Base-by-base conservation (phyloP, 1,139 yeast species). In the Debaryomycetaceae sp. region DNA sequence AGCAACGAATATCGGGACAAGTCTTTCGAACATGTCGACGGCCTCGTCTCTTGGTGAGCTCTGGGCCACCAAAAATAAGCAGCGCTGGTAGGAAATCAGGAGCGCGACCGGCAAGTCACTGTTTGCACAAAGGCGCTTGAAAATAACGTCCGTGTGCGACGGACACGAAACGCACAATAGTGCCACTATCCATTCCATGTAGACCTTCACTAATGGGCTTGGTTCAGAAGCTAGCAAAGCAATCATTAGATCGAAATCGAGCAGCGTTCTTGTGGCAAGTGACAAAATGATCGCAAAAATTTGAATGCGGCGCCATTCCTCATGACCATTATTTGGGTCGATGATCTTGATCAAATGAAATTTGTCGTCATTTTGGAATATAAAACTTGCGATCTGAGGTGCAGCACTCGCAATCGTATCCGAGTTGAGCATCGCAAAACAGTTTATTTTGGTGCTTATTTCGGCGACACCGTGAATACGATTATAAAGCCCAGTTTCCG, bases 191-290 rank as follows among this genome's bases (percentile, higher is more conserved):
- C 96, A 86, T 44, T 86, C 96, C 31, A 80, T 53, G 42, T 78
- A 81, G 3, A 70, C 55, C 34, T 95, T 68, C 2, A 73, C 82
- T 33, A 77, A 57, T 1, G 95, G 95, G 37, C 92, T 79, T 10
- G 85, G 73, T 37, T 85, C 95, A 3, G 43, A 47, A 6, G 47
- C 60, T 8, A 62, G 41, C 22, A 58, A 35, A 1, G 35, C 32
- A 18, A 55, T 40, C 27, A 58, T 51, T 2, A 32, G 31, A 5
- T 43, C 42, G 23, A 56, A 37, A 23, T 45, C 45, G 5, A 38
- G 27, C 2, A 33, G 32, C 13, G 34, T 26, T 13, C 34, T 39
- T 25, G 55, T 50, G 44, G 58, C 28, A 41, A 62, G 37, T 42
- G 55, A 42, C 6, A 77, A 43, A 18, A 80, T 37, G 2, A 80